Conservation (phyloP, 2,329 filamentous ascomycete species). For the Aspergillus aculeatinus region DNA sequence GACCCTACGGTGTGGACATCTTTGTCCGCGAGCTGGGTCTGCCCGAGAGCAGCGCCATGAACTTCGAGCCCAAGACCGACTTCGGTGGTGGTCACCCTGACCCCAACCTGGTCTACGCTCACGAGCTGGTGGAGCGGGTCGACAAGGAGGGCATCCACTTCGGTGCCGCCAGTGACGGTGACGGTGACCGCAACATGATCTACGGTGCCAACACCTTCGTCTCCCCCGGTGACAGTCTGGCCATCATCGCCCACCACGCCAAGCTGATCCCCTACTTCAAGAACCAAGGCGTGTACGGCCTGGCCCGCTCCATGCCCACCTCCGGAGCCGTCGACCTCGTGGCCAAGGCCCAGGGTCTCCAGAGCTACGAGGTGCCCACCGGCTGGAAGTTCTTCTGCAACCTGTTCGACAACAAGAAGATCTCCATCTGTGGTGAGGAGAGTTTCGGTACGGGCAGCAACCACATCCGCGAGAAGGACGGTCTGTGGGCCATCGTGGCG, state of each 20-base stretch:
- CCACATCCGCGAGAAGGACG: constrained; percentile 99
- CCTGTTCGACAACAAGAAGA: constrained; percentile 88
- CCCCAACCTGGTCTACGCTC: constrained; percentile 95
- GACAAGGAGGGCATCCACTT: constrained; percentile 92
- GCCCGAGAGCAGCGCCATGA: constrained; percentile 74
- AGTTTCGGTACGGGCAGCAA: constrained; percentile 97
- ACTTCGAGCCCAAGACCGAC: constrained; percentile 88
- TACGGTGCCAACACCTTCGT: constrained; percentile 97
- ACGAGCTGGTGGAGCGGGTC: constrained; percentile 89
- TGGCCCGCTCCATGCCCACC: constrained; percentile 97
- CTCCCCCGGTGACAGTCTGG: constrained; percentile 92
- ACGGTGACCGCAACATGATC: constrained; percentile 99
- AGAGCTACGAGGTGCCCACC: constrained; percentile 94
- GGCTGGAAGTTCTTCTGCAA: constrained; percentile 99
- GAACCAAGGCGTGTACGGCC: constrained; percentile 91
- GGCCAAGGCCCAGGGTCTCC: constrained; percentile 86
- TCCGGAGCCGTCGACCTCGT: constrained; percentile 94
- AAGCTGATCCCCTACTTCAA: constrained; percentile 97
- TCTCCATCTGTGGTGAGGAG: constrained; percentile 98
- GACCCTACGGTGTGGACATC: constrained; percentile 90
- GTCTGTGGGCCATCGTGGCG: constrained; percentile 93
- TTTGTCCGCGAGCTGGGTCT: constrained; percentile 92
- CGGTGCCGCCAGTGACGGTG: constrained; percentile 92
- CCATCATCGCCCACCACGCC: constrained; percentile 96
- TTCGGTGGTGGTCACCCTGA: constrained; percentile 98